Percentiles rank a stretch among this genome's conserved stretches.
phyloP scores from a whole-genome alignment of 495 filamentous ascomycete genomes.

The Tuber aestivum region DNA sequence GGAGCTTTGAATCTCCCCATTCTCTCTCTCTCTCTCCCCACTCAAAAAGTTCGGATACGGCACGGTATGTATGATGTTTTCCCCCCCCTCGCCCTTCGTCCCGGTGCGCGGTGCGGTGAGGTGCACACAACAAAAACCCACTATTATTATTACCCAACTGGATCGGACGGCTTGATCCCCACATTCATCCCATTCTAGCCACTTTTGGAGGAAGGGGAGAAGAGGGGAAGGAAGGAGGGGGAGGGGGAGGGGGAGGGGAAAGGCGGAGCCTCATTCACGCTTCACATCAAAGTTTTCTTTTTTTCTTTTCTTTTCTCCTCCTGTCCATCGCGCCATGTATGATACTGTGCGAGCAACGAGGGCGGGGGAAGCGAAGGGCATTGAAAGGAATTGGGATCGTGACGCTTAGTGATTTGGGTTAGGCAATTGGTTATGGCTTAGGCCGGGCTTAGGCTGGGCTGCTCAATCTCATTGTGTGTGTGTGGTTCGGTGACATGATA shows the following conservation, averaged over 20 bases:
- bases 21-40: background rate
- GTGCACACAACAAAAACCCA: slow-evolving; percentile 1
- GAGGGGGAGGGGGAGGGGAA: background rate
- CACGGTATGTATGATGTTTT: too few species aligned
- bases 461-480: too few species aligned
- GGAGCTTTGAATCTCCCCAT: too few species aligned
- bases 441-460: too few species aligned
- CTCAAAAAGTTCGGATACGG: background rate
- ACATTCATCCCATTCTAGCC: slow-evolving; percentile 2
- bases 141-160: background rate
- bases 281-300: background rate
- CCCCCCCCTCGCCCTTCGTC: too few species aligned
- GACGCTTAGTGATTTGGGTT: background rate
- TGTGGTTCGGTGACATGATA: too few species aligned
- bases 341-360: background rate
- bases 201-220: background rate
- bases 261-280: background rate
- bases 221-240: too few species aligned
- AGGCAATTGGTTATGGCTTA: too few species aligned
- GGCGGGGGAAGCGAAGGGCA: background rate
- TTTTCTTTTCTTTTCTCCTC: too few species aligned
- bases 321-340: background rate
- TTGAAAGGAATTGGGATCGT: background rate
- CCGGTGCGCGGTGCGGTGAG: background rate
- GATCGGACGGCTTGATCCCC: background rate